Percentiles rank a stretch among this genome's conserved stretches.
Conservation (phyloP, 106 monocot genomes). For the Iris macrosiphon region DNA sequence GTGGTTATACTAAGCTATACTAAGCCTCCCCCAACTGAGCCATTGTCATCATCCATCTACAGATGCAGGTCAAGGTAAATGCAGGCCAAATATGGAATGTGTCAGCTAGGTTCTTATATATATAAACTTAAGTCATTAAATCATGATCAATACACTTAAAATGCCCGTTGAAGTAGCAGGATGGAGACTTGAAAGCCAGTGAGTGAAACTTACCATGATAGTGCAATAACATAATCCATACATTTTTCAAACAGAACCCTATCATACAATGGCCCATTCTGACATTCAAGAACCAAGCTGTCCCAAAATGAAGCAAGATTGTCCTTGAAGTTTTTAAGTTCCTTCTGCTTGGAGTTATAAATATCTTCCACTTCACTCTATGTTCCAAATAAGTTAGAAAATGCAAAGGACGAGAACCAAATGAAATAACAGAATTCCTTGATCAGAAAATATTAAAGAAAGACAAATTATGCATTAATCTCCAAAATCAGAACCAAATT, state of each 20-base stretch:
- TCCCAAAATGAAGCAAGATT: constrained; percentile 89
- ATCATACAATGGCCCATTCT: constrained; percentile 96
- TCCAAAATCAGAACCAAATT: background rate
- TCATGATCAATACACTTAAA: too few relatives aligned
- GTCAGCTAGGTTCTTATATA: too few relatives aligned
- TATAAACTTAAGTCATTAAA: too few relatives aligned
- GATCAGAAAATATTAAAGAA: too few relatives aligned
- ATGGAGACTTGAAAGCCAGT: too few relatives aligned
- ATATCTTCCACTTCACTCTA: constrained; percentile 79
- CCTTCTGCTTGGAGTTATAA: constrained; percentile 76
- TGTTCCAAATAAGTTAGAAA: constrained; percentile 29
- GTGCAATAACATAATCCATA: constrained; percentile 85
- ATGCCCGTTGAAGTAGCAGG: too few relatives aligned
- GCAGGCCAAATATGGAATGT: too few relatives aligned
- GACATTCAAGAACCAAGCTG: constrained; percentile 78
- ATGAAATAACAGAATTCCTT: background rate
- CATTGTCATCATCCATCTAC: too few relatives aligned
- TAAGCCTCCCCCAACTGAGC: too few relatives aligned
- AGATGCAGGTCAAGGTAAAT: too few relatives aligned
- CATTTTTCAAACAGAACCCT: constrained; percentile 83
- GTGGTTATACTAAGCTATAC: too few relatives aligned
- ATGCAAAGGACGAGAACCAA: background rate
- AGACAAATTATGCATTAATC: background rate
- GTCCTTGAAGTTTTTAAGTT: constrained; percentile 84
- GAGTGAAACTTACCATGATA: constrained; percentile 75